Percentiles rank a stretch among this genome's conserved stretches.
These are phyloP conservation scores for thale cress (Arabidopsis thaliana) DNA, from an alignment of 345 rosid genomes.

Conservation along the genomic window DNA sequence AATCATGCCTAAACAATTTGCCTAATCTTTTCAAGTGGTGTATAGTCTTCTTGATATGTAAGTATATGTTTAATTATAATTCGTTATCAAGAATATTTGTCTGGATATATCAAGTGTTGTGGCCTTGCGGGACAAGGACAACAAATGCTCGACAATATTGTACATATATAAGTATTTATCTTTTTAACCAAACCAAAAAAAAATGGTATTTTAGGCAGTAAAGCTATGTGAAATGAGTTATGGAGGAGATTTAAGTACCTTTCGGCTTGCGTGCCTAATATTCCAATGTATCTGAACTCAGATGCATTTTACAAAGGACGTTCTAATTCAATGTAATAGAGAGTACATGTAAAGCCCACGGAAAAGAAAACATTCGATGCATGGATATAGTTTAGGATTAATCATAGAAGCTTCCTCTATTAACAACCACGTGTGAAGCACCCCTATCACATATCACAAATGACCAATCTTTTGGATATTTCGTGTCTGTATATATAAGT, in stretches of 20 bases:
- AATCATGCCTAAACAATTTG: slow-evolving; percentile 32
- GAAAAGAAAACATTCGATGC: too few species aligned
- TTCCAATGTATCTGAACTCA: slow-evolving; percentile 29
- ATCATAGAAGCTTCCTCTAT: slow-evolving; percentile 26
- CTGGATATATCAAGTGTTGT: slow-evolving; percentile 26
- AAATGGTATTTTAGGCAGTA: slow-evolving; percentile 31
- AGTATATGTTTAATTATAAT: neutral
- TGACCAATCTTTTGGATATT: slow-evolving; percentile 7
- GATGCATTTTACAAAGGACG: slow-evolving; percentile 24
- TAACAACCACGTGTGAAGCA: slow-evolving; percentile 43
- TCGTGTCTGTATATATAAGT: slow-evolving; percentile 27
- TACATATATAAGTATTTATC: slow-evolving; percentile 24
- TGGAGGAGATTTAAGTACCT: slow-evolving; percentile 30
- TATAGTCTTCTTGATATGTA: slow-evolving; percentile 7
- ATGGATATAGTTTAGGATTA: neutral
- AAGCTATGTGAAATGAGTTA: slow-evolving; percentile 38
- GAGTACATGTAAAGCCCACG: neutral
- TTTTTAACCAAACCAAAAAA: slow-evolving; percentile 11
- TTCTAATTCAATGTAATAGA: slow-evolving; percentile 21
- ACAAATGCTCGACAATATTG: slow-evolving; percentile 29
- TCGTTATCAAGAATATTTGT: neutral
- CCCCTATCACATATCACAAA: slow-evolving; percentile 31
- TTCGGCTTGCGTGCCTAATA: slow-evolving; percentile 45
- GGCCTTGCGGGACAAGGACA: slow-evolving; percentile 35
- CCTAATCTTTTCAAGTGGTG: slow-evolving; percentile 37